Percentiles rank a stretch among this genome's conserved stretches.
Evolutionary conservation across 371 early-diverging fungal genomes (phyloP).

Genomic region (Coelomomyces lativittatus): DNA sequence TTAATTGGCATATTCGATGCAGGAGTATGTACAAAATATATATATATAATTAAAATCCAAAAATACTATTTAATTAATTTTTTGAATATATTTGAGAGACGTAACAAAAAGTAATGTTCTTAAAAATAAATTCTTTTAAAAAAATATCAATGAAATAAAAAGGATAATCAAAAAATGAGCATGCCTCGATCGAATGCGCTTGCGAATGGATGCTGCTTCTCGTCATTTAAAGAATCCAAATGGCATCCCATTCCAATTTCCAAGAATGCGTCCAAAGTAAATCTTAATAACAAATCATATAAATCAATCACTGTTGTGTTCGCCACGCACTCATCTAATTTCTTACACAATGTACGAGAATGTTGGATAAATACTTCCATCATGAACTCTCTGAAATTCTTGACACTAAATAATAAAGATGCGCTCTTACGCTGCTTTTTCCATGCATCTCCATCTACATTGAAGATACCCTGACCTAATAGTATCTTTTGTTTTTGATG

Average conservation of each 20-base stretch:
- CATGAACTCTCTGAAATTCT: slow-evolving; percentile 49
- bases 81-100: too few relatives aligned
- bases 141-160: too few relatives aligned
- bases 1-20: too few relatives aligned
- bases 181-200: slow-evolving; percentile 30
- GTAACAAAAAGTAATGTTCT: too few relatives aligned
- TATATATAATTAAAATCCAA: too few relatives aligned
- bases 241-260: slow-evolving; percentile 23
- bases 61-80: too few relatives aligned
- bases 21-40: too few relatives aligned
- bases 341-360: neutral
- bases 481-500: slow-evolving; percentile 13
- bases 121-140: too few relatives aligned
- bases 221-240: slow-evolving; percentile 8
- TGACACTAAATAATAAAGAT: slow-evolving; percentile 48
- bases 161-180: too few relatives aligned
- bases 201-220: slow-evolving; percentile 19
- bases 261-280: slow-evolving; percentile 25
- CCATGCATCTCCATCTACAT: slow-evolving; percentile 47
- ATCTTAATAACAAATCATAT: slow-evolving; percentile 18
- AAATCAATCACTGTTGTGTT: slow-evolving; percentile 8
- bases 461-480: slow-evolving; percentile 56
- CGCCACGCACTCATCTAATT: neutral
- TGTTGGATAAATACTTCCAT: slow-evolving; percentile 4
- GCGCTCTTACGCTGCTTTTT: slow-evolving; percentile 48